A percentile compares a stretch with the other conserved stretches of the same genome.
Evolutionary conservation across 352 stramenopile genomes (phyloP).

Genomic region (Globisporangium nagaii): DNA sequence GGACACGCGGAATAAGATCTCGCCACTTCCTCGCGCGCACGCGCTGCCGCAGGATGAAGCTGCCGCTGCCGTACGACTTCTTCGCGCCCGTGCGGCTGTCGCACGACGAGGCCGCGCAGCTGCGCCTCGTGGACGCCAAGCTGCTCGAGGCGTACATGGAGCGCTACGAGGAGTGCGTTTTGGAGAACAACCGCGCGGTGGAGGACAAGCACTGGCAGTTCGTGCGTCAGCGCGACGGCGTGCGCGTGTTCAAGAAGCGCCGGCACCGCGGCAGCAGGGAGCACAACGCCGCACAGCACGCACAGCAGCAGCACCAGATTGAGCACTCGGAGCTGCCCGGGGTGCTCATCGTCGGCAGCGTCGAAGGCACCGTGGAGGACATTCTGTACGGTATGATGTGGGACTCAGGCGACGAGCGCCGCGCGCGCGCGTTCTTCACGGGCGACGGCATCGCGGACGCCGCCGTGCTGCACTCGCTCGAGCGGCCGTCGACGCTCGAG

Average conservation of each 20-base stretch:
- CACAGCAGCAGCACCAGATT: background rate
- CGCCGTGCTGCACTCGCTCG: conserved; percentile 34
- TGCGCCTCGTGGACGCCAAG: conserved; percentile 37
- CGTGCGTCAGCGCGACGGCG: conserved; percentile 35
- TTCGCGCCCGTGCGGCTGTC: conserved; percentile 48
- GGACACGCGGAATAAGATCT: background rate
- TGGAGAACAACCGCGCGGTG: conserved; percentile 11
- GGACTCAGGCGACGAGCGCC: conserved; percentile 23
- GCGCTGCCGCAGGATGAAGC: conserved; percentile 34
- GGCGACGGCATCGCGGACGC: conserved; percentile 34
- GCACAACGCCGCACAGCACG: conserved; percentile 9
- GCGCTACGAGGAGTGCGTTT: conserved; percentile 40
- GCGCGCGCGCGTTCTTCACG: conserved; percentile 25
- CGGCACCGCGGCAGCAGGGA: background rate
- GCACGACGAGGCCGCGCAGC: conserved; percentile 26
- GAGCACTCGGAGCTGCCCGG: conserved; percentile 21
- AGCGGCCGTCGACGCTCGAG: conserved; percentile 20
- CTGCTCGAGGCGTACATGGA: conserved; percentile 44
- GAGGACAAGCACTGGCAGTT: conserved; percentile 32
- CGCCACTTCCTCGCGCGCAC: too few relatives aligned
- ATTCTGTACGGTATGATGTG: conserved; percentile 44
- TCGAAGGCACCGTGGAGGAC: conserved; percentile 36
- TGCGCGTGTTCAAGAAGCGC: conserved; percentile 44
- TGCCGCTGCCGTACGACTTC: conserved; percentile 40
- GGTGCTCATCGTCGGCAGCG: conserved; percentile 29